A percentile compares a stretch with the other conserved stretches of the same genome.
Conservation (phyloP, 441 rosid species). For the Manihot esculenta region DNA sequence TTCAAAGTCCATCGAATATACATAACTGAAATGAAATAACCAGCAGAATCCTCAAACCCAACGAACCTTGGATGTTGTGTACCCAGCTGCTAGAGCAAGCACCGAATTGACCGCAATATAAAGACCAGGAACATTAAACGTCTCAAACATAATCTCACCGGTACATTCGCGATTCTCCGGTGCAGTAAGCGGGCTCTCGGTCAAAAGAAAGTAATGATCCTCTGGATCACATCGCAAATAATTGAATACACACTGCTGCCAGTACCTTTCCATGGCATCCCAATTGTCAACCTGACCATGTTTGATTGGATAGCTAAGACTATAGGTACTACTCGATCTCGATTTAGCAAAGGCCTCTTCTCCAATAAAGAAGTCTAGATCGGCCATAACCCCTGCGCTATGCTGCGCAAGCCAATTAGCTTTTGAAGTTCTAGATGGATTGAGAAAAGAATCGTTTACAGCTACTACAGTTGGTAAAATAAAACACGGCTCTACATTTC, state of each 20-base stretch:
- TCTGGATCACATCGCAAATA: slow-evolving; percentile 98
- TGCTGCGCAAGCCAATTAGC: slow-evolving; percentile 82
- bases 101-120: slow-evolving; percentile 97
- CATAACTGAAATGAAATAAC: slow-evolving; percentile 11
- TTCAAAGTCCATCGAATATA: background rate
- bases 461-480: slow-evolving; percentile 93
- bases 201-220: slow-evolving; percentile 95
- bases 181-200: slow-evolving; percentile 97
- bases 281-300: slow-evolving; percentile 95
- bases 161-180: slow-evolving; percentile 96
- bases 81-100: slow-evolving; percentile 98
- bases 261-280: slow-evolving; percentile 99
- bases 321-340: slow-evolving; percentile 69
- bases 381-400: slow-evolving; percentile 98
- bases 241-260: slow-evolving; percentile 98
- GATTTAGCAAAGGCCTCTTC: slow-evolving; percentile 82
- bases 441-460: slow-evolving; percentile 80
- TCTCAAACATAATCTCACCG: slow-evolving; percentile 98
- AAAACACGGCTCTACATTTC: slow-evolving; percentile 98
- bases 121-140: slow-evolving; percentile 93
- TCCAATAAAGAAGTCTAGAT: slow-evolving; percentile 90
- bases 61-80: slow-evolving; percentile 86
- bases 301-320: slow-evolving; percentile 77
- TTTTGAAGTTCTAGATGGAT: slow-evolving; percentile 68
- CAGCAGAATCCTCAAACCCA: slow-evolving; percentile 23